A percentile compares a stretch with the other conserved stretches of the same genome.
phyloP scores from a whole-genome alignment of 164 flowering plant genomes.

The Aristolochia contorta region DNA sequence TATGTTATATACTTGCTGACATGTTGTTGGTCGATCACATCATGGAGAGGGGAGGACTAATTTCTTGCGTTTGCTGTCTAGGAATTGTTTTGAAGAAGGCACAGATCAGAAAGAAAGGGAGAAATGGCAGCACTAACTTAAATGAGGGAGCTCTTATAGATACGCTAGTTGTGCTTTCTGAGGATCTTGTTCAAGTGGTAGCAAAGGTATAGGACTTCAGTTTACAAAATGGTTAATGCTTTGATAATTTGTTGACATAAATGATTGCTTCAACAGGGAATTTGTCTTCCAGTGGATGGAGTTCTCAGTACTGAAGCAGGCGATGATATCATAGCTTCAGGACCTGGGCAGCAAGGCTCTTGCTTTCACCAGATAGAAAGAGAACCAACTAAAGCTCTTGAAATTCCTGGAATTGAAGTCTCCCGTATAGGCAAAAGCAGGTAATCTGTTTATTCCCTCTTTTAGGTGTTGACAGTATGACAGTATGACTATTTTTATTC shows the following conservation, averaged over 20 bases:
- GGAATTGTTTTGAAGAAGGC: slow-evolving; percentile 73
- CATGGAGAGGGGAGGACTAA: slow-evolving; percentile 1
- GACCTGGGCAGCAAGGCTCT: slow-evolving; percentile 11
- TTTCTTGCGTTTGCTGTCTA: slow-evolving; percentile 5
- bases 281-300: slow-evolving; percentile 35
- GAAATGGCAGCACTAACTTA: slow-evolving; percentile 24
- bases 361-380: neutral
- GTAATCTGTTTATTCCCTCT: too few relatives aligned
- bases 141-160: slow-evolving; percentile 34
- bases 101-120: slow-evolving; percentile 57
- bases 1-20: too few relatives aligned
- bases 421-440: too few relatives aligned
- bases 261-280: slow-evolving; percentile 28
- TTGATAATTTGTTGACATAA: slow-evolving; percentile 7
- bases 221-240: neutral
- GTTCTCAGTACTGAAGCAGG: slow-evolving; percentile 18
- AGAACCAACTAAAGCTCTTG: slow-evolving; percentile 6
- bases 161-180: slow-evolving; percentile 49
- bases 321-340: slow-evolving; percentile 21
- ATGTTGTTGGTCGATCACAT: slow-evolving; percentile 4
- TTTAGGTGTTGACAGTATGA: too few relatives aligned
- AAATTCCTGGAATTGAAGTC: too few relatives aligned
- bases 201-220: slow-evolving; percentile 34
- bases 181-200: slow-evolving; percentile 75
- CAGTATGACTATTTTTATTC: too few relatives aligned